A percentile compares a stretch with the other conserved stretches of the same genome.
These are phyloP conservation scores for Globisporangium abappressorium DNA, from an alignment of 352 stramenopile species.

Conservation along the genomic window DNA sequence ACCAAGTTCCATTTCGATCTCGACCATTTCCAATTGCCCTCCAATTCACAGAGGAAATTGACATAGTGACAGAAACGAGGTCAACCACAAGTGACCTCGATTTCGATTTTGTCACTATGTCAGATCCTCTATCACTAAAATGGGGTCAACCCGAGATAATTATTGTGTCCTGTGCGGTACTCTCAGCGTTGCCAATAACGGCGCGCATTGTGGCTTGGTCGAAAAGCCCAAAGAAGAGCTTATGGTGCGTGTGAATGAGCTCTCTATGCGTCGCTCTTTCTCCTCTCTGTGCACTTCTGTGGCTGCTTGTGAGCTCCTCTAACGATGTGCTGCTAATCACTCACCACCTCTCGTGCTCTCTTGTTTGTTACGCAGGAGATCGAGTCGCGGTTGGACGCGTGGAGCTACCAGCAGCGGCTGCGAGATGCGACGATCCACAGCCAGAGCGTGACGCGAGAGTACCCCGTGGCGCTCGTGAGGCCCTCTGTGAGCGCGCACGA, in stretches of 20 bases:
- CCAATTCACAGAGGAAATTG: background rate
- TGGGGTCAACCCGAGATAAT: background rate
- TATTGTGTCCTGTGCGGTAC: background rate
- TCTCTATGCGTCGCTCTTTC: background rate
- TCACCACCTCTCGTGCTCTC: too few species aligned
- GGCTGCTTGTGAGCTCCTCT: background rate
- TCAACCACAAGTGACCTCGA: too few species aligned
- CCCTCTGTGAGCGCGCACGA: slow-evolving; percentile 7
- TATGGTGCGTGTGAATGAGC: background rate
- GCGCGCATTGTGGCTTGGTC: background rate
- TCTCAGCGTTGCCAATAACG: background rate
- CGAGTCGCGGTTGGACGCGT: slow-evolving; percentile 36
- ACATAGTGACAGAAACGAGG: too few species aligned
- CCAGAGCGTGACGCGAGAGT: slow-evolving; percentile 36
- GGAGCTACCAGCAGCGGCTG: slow-evolving; percentile 46
- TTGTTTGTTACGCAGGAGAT: slow-evolving; percentile 32
- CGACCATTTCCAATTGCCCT: background rate
- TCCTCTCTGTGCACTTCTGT: background rate
- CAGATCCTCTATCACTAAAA: background rate
- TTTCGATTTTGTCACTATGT: too few species aligned
- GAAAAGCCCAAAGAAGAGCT: background rate
- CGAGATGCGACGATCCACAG: slow-evolving; percentile 51
- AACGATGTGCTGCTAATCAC: background rate
- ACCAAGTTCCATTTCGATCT: background rate
- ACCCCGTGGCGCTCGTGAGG: slow-evolving; percentile 38